Evolutionary conservation across 2,329 filamentous ascomycete genomes (phyloP).

Genomic region (Exophiala dermatitidis): DNA sequence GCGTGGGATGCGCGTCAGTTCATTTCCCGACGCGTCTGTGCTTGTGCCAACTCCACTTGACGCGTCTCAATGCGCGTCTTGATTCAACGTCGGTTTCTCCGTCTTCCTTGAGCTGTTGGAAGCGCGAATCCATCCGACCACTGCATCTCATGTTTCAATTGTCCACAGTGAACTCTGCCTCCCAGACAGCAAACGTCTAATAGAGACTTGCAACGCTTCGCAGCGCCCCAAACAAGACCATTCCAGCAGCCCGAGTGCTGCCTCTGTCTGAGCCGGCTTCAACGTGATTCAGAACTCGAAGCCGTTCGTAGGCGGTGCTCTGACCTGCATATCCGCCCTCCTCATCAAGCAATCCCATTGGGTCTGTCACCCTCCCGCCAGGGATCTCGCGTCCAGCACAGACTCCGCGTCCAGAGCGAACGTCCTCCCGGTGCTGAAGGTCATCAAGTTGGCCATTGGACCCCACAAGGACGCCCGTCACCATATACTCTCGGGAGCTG

Average conservation of each 20-base stretch:
- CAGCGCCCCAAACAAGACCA: constrained; percentile 1
- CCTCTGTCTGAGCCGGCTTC: constrained; percentile 2
- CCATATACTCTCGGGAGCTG: constrained; percentile 16
- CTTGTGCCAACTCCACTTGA: constrained; percentile 2
- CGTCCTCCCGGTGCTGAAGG: constrained; percentile 1
- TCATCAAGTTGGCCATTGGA: constrained; percentile 16
- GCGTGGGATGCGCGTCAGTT: not conserved
- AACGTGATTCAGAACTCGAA: too few relatives aligned
- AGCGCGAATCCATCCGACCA: not conserved
- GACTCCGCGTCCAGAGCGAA: constrained; percentile 6
- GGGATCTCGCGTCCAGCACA: constrained; percentile 16
- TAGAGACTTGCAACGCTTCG: not conserved
- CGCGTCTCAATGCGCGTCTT: not conserved
- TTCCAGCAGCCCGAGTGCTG: constrained; percentile 21
- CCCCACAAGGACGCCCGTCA: not conserved
- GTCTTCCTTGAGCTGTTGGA: too few relatives aligned
- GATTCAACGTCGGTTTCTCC: not conserved
- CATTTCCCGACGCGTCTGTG: constrained; percentile 1
- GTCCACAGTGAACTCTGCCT: constrained; percentile 13
- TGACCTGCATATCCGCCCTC: not conserved
- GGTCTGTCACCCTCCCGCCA: constrained; percentile 12
- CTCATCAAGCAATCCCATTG: not conserved
- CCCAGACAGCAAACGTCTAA: not conserved
- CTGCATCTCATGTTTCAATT: not conserved
- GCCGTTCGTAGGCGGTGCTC: constrained; percentile 8